phyloP scores from a whole-genome alignment of 2,329 filamentous ascomycete genomes.

The Trematosphaeria pertusa region DNA sequence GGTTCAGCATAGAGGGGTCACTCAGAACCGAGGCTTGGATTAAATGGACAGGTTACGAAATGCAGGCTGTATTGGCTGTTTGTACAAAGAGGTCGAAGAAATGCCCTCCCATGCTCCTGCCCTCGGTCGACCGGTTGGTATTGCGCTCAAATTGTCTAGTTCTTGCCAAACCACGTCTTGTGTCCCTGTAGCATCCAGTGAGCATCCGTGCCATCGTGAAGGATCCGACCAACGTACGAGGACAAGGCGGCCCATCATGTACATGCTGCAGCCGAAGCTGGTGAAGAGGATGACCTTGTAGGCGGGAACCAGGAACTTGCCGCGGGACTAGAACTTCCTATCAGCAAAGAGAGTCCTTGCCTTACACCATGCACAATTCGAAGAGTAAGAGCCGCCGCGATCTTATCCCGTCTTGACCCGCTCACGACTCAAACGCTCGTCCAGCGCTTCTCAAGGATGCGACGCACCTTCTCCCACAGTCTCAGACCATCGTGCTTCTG shows the following conservation, averaged over 20 bases:
- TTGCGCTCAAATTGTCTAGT: slow-evolving; percentile 27
- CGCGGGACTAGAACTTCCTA: slow-evolving; percentile 72
- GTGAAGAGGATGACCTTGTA: slow-evolving; percentile 72
- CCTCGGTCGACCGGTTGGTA: slow-evolving; percentile 8
- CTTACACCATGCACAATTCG: too few species aligned
- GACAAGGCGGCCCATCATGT: slow-evolving; percentile 76
- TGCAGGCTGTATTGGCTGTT: slow-evolving; percentile 37
- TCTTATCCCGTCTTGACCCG: too few species aligned
- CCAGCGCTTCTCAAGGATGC: slow-evolving; percentile 15
- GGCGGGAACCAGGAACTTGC: slow-evolving; percentile 69
- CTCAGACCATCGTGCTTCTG: slow-evolving; percentile 75
- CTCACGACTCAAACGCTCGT: too few species aligned
- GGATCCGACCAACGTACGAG: slow-evolving; percentile 47
- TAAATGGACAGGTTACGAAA: too few species aligned
- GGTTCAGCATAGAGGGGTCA: too few species aligned
- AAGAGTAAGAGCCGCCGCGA: too few species aligned
- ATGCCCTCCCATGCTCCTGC: slow-evolving; percentile 18
- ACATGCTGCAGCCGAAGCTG: slow-evolving; percentile 69
- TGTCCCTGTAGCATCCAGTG: slow-evolving; percentile 59
- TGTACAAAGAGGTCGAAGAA: slow-evolving; percentile 38
- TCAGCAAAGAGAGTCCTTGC: too few species aligned
- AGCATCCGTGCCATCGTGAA: slow-evolving; percentile 4
- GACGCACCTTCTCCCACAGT: slow-evolving; percentile 79
- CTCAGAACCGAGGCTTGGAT: too few species aligned
- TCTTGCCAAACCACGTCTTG: slow-evolving; percentile 72